Conservation (phyloP, 2,329 filamentous ascomycete species). For the Incumbomyces delicatus region DNA sequence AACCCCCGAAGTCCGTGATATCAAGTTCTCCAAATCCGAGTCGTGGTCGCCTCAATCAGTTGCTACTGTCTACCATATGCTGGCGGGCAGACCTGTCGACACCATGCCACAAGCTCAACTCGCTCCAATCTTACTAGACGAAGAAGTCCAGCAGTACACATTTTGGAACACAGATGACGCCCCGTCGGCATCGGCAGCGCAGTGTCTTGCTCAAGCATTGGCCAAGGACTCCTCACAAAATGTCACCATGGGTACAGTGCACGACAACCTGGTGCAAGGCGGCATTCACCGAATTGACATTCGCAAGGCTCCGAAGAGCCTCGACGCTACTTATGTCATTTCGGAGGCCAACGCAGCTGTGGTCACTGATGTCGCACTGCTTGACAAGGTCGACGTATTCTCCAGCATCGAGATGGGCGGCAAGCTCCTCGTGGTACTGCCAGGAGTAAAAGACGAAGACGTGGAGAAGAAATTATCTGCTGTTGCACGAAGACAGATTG, state of each 20-base stretch:
- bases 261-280: constrained; percentile 59
- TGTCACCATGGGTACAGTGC: constrained; percentile 48
- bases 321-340: constrained; percentile 76
- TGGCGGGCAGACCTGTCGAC: constrained; percentile 34
- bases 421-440: constrained; percentile 64
- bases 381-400: constrained; percentile 67
- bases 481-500: constrained; percentile 59
- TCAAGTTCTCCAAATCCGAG: constrained; percentile 77
- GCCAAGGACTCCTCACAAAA: constrained; percentile 52
- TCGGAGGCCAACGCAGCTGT: constrained; percentile 69
- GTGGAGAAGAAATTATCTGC: constrained; percentile 74
- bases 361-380: constrained; percentile 67
- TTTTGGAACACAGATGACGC: constrained; percentile 90
- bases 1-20: constrained; percentile 60
- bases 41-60: constrained; percentile 48
- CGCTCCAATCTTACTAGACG: constrained; percentile 31
- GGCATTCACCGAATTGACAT: constrained; percentile 78
- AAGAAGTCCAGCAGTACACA: constrained; percentile 67
- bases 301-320: constrained; percentile 67
- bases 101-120: constrained; percentile 35
- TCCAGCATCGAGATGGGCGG: constrained; percentile 60
- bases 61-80: constrained; percentile 36
- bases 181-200: constrained; percentile 53
- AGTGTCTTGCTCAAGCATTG: constrained; percentile 50
- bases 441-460: constrained; percentile 77